phyloP scores from a whole-genome alignment of 2,329 filamentous ascomycete species.

The Colletotrichum sp. region DNA sequence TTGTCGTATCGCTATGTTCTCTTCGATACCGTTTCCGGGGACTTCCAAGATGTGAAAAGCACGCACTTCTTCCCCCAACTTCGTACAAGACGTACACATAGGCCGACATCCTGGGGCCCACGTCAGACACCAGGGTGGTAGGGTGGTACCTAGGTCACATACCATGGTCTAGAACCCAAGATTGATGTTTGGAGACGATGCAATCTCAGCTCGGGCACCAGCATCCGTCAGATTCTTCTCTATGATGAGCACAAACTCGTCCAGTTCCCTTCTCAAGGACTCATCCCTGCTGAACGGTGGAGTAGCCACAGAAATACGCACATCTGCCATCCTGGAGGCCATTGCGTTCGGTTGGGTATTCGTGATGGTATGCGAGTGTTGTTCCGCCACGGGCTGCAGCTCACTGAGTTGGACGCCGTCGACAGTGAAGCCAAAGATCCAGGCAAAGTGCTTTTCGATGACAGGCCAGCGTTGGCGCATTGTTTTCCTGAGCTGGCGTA shows the following conservation, averaged over 20 bases:
- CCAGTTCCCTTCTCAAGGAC: neutral
- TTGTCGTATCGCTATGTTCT: neutral
- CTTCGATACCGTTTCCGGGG: neutral
- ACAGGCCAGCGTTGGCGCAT: neutral
- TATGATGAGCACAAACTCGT: neutral
- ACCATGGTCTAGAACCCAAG: neutral
- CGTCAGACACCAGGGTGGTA: neutral
- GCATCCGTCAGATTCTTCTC: neutral
- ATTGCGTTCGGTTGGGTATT: neutral
- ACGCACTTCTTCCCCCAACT: neutral
- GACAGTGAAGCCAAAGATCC: neutral
- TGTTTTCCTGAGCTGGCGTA: neutral
- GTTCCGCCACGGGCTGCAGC: neutral
- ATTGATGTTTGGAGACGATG: neutral
- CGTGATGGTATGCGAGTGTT: neutral
- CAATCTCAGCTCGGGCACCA: neutral
- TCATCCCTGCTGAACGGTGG: neutral
- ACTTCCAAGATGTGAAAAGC: neutral
- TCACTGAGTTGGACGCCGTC: neutral
- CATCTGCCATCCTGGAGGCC: neutral
- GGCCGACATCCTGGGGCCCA: neutral
- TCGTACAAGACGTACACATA: neutral
- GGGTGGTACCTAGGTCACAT: neutral
- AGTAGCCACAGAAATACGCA: neutral
- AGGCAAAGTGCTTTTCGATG: neutral